Evolutionary conservation across 768 basidiomycete genomes (phyloP), one percentile per base, ranked within the genome.

Genomic region (Rhodotorula taiwanensis): DNA sequence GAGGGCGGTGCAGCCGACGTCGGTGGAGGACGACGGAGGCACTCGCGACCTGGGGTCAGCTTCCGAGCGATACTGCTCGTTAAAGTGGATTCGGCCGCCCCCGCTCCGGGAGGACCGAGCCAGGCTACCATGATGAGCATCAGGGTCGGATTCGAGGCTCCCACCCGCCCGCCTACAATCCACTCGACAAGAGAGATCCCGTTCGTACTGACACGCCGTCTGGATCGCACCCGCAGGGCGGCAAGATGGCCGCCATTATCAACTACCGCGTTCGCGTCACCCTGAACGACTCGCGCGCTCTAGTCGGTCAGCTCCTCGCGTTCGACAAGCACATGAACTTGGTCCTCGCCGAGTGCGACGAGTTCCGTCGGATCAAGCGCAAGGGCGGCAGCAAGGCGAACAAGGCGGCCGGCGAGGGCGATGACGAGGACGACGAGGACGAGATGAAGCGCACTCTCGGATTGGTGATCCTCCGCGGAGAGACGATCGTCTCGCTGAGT

Each of bases 261-360:
- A 92, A 98, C 79, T 97, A 94, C 88, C 82, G 94, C 77, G 83
- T 99, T 70, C 93, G 88, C 79, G 86, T 98, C 62, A 95, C 92
- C 62, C 86, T 98, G 78, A 95, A 86, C 85, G 95, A 99, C 77
- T 92, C 92, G 64, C 88, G 95, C 76, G 83, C 88, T 60, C 80
- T 98, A 72, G 90, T 89, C 50, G 95, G 95, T 45, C 95, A 98
- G 79, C 95, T 98, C 89, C 87, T 99, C 76, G 95, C 95, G 55
- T 99, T 97, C 76, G 95, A 99, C 80, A 86, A 89, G 74, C 95
- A 99, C 78, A 99, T 98, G 95, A 99, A 99, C 79, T 81, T 99
- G 71, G 95, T 99, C 49, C 79, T 99, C 58, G 92, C 94, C 21
- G 95, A 98, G 72, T 97, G 93, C 74, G 95, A 99, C 77, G 95